Percentiles rank a stretch among this genome's conserved stretches.
Conservation (phyloP, 805 yeast species). For the Ogataea thermomethanolica region DNA sequence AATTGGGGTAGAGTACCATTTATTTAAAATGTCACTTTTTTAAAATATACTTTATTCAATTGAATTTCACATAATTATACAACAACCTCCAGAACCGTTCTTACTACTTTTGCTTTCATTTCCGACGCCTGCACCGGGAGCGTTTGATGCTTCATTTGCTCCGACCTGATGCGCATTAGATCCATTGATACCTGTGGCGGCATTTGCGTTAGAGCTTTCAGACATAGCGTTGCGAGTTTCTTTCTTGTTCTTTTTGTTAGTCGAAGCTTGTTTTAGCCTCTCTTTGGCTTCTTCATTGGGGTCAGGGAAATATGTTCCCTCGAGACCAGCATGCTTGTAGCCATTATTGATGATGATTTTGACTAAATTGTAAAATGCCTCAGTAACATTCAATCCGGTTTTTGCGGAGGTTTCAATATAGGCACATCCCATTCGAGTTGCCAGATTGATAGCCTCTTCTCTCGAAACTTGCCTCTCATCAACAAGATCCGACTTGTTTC, state of each 20-base stretch:
- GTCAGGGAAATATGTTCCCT: constrained; percentile 28
- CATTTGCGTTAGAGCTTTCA: constrained; percentile 5
- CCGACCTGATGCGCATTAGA: constrained; percentile 1
- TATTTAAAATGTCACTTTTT: not conserved
- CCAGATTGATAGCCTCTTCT: constrained; percentile 59
- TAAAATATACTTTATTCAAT: not conserved
- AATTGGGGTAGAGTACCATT: not conserved
- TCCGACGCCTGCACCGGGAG: constrained; percentile 16
- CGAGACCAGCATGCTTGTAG: constrained; percentile 25
- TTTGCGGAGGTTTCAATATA: constrained; percentile 94
- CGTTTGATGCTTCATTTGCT: constrained; percentile 3
- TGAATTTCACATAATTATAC: constrained; percentile 29
- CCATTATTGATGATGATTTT: constrained; percentile 31
- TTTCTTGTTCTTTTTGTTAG: constrained; percentile 14
- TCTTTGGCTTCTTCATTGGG: constrained; percentile 24
- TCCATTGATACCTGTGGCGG: constrained; percentile 3
- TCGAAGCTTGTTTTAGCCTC: constrained; percentile 7
- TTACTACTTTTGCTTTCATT: constrained; percentile 8
- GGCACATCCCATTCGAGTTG: constrained; percentile 61
- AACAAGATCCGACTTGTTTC: constrained; percentile 67
- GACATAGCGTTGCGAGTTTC: constrained; percentile 5
- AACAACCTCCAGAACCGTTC: constrained; percentile 32
- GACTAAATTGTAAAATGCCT: constrained; percentile 36
- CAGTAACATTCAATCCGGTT: constrained; percentile 72
- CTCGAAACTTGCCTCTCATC: constrained; percentile 61